A percentile compares a stretch with the other conserved stretches of the same genome.
Evolutionary conservation across 176 grass and related monocot species (phyloP).

Genomic region (Rhipidocladum racemiflorum): DNA sequence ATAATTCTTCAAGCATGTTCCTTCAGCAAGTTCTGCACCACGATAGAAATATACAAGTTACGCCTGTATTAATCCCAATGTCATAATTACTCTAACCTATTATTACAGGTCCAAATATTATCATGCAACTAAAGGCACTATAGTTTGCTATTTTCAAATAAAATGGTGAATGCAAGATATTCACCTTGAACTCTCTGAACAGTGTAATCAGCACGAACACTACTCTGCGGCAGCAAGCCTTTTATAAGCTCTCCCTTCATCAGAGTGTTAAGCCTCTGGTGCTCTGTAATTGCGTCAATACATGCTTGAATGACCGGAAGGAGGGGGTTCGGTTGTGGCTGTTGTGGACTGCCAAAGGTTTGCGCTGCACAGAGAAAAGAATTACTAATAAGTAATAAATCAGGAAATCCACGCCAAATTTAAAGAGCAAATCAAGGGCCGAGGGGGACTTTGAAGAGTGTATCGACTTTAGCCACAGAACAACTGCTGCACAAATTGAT

Average conservation of each 20-base stretch:
- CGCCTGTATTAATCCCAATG: not conserved
- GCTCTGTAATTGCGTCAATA: constrained; percentile 88
- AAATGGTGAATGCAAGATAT: not conserved
- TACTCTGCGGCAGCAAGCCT: constrained; percentile 77
- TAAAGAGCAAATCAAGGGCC: not conserved
- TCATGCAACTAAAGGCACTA: not conserved
- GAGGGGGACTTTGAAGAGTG: not conserved
- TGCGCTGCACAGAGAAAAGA: constrained; percentile 49
- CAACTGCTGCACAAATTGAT: not conserved
- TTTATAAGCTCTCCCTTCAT: constrained; percentile 99
- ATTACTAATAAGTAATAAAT: not conserved
- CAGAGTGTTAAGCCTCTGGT: constrained; percentile 86
- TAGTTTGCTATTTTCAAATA: not conserved
- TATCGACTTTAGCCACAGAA: not conserved
- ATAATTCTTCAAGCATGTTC: constrained; percentile 94
- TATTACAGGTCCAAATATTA: not conserved
- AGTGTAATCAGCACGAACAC: constrained; percentile 83
- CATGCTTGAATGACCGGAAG: constrained; percentile 81
- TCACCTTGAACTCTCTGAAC: constrained; percentile 83
- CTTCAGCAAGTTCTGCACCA: constrained; percentile 81
- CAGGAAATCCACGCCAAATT: constrained; percentile 9
- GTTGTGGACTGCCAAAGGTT: constrained; percentile 57
- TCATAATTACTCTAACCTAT: not conserved
- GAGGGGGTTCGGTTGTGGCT: constrained; percentile 53
- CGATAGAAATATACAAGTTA: constrained; percentile 19